Base-by-base conservation (phyloP, 1,139 yeast species). In the Taphrina populina region DNA sequence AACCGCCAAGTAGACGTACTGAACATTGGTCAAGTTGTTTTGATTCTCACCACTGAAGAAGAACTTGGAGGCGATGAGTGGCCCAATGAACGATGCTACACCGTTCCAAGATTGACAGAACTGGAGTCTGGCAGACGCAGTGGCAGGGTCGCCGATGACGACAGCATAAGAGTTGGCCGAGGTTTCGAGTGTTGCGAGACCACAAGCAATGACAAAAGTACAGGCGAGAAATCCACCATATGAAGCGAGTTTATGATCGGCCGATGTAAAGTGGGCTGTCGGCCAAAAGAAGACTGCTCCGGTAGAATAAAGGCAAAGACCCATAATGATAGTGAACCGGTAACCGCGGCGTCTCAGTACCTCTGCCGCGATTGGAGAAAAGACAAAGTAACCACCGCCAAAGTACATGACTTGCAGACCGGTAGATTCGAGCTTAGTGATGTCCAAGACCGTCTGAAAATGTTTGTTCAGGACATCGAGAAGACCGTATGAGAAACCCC, bases 401-500 rank as follows among this genome's bases (percentile, higher is more conserved):
- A 56, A 56, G 46, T 56, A 56, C 35, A 56, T 49, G 40, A 55
- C 57, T 24, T 56, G 58, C 20, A 56, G 39, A 19, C 58, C 58
- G 5, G 57, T 55, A 8, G 58, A 56, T 24, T 56, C 24, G 7
- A 55, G 53, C n/a, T 46, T 21, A 6, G 53, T 34, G 45, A 56
- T 49, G 5, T 43, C 34, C 13, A 56, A 39, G 11, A 55, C 58
- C 4, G 29, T 44, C 39, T 56, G 58, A 27, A 56, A 45, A 24
- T 45, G 52, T 26, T 45, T 45, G 41, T 56, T 56, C 44, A 56
- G 59, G 19, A 46, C 52, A 27, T 56, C 59, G 49, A 56, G 59
- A 21, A 56, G 47, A 29, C 59, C 59, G 20, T 56, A 56, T 4
- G 59, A 58, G 40, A 56, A 56, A 8, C 59, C 59, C 59, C 59